Conservation (phyloP, 495 filamentous ascomycete genomes). For the Neurospora cerealis region DNA sequence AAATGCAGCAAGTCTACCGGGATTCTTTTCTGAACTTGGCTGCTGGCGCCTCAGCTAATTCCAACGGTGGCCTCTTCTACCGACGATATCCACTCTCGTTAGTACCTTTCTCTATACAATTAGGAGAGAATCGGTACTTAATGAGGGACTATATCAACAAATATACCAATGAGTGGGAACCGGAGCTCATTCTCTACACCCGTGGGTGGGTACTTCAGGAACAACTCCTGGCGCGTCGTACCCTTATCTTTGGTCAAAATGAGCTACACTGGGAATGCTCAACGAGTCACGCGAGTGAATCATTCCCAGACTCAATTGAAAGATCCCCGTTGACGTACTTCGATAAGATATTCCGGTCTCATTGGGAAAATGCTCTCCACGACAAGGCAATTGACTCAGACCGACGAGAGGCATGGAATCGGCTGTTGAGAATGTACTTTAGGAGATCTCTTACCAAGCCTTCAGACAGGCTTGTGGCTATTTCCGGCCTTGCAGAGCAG, state of each 20-base stretch:
- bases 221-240: constrained; percentile 15
- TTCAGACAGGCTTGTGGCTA: not conserved
- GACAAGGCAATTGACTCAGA: not conserved
- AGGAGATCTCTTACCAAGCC: not conserved
- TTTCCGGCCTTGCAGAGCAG: not conserved
- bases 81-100: not conserved
- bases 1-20: constrained; percentile 12
- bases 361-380: not conserved
- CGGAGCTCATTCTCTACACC: constrained; percentile 2
- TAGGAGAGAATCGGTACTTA: not conserved
- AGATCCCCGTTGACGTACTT: not conserved
- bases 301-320: not conserved
- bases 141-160: not conserved
- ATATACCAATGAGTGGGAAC: not conserved
- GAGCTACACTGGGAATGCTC: constrained; percentile 24
- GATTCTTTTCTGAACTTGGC: constrained; percentile 10
- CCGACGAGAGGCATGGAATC: not conserved
- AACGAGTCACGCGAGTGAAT: not conserved
- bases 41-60: not conserved
- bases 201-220: constrained; percentile 25
- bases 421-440: not conserved
- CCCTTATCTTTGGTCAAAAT: constrained; percentile 9
- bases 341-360: not conserved
- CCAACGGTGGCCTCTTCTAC: not conserved
- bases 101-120: not conserved